Base-by-base conservation (phyloP, 1,284 basidiomycete genomes). In the Cystobasidium sp. region DNA sequence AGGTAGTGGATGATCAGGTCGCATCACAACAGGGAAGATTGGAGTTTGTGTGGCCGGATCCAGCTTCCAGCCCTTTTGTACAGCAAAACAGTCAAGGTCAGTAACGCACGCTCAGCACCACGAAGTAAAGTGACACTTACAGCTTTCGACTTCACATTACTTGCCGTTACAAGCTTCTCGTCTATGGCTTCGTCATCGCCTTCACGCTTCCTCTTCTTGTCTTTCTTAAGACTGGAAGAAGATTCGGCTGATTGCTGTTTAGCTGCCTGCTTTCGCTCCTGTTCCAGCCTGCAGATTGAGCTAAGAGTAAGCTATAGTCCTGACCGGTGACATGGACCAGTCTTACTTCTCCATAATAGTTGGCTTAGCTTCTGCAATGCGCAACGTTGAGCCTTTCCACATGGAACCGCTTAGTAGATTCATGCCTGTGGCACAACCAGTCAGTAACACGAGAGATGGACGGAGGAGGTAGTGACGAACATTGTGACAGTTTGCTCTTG, bases 401-500 rank as follows among this genome's bases (percentile, higher is more conserved):
- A 73, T 55, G 9, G 70, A 65, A 14, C 70, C 70, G 39, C 70
- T 73, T 6, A 73, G 44, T 7, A 73, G 70, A 41, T 73, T 73
- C 70, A 73, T 73, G 70, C 70, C 70, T 73, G 22, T 41, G 20
- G 20, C 59, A n/a, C 31, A 31, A 8, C 8, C 7, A 20, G 37
- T 43, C 49, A 55, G 39, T 24, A 20, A 18, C 10, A 9, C 6
- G 52, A 3, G 12, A 47, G 16, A 12, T 10, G 20, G 8, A 31
- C 16, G 16, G 9, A 12, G 20, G n/a, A 16, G 24, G 9, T 7
- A 59, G 12, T 4, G 5, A 58, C 70, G 10, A 10, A 73, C 70
- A 73, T 51, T 73, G 70, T n/a, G 56, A n/a, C 24, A 73, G 62
- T 61, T 73, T 73, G 43, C 63, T 73, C 63, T 73, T 73, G 20